Conservation (phyloP, 2,329 filamentous ascomycete genomes). For the Colletotrichum sublineola region DNA sequence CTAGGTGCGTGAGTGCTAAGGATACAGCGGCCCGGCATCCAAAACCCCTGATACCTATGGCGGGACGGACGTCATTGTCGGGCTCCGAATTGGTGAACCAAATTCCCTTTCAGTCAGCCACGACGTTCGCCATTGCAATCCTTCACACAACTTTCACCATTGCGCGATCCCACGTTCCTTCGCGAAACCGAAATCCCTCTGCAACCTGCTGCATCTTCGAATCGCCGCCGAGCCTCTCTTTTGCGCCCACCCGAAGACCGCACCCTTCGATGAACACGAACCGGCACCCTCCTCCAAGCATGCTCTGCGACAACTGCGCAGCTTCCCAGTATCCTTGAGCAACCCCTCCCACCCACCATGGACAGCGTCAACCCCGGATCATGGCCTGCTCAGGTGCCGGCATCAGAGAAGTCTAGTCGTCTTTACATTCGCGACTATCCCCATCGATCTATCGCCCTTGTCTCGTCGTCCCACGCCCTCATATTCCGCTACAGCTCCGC, state of each 20-base stretch:
- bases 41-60: slow-evolving; percentile 19
- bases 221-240: slow-evolving; percentile 9
- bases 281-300: slow-evolving; percentile 25
- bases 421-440: slow-evolving; percentile 89
- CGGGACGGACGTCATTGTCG: slow-evolving; percentile 39
- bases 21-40: slow-evolving; percentile 33
- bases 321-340: slow-evolving; percentile 22
- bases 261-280: slow-evolving; percentile 18
- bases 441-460: slow-evolving; percentile 88
- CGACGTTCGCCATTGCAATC: slow-evolving; percentile 15
- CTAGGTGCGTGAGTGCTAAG: slow-evolving; percentile 19
- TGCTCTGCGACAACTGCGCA: slow-evolving; percentile 29
- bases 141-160: slow-evolving; percentile 12
- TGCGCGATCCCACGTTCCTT: slow-evolving; percentile 8
- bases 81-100: slow-evolving; percentile 34
- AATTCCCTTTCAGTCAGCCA: slow-evolving; percentile 36
- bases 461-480: slow-evolving; percentile 82
- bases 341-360: slow-evolving; percentile 54
- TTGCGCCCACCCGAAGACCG: slow-evolving; percentile 6
- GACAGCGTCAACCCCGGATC: slow-evolving; percentile 59
- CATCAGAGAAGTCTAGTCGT: slow-evolving; percentile 75
- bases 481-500: slow-evolving; percentile 84
- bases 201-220: slow-evolving; percentile 3
- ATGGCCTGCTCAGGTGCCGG: slow-evolving; percentile 62
- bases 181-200: not conserved